Percentiles rank a stretch among this genome's conserved stretches.
phyloP scores from a whole-genome alignment of 176 grass and related monocot genomes.

The Hordeum vulgare region DNA sequence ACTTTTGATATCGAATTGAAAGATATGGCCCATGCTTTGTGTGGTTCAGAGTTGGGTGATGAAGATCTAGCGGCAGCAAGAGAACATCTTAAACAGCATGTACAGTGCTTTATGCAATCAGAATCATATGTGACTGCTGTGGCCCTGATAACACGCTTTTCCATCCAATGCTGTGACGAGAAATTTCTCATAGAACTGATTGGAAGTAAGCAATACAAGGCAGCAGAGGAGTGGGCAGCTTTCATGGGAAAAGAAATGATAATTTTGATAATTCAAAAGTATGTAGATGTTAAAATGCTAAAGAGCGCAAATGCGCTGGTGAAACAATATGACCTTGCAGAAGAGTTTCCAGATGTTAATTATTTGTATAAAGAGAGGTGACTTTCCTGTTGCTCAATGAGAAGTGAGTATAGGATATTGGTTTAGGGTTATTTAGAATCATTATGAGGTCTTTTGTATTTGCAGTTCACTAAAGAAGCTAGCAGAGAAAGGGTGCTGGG shows the following conservation, averaged over 20 bases:
- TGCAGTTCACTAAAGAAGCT: slow-evolving; percentile 82
- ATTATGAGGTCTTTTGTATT: slow-evolving; percentile 3
- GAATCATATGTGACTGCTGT: slow-evolving; percentile 69
- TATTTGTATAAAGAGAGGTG: slow-evolving; percentile 92
- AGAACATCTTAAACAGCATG: slow-evolving; percentile 41
- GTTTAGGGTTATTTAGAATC: slow-evolving; percentile 3
- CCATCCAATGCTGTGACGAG: slow-evolving; percentile 52
- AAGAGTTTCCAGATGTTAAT: slow-evolving; percentile 81
- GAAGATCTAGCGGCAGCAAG: slow-evolving; percentile 36
- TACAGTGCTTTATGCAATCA: slow-evolving; percentile 49
- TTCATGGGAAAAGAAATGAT: slow-evolving; percentile 73
- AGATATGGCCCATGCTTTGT: slow-evolving; percentile 62
- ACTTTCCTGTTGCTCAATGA: slow-evolving; percentile 3
- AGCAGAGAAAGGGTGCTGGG: slow-evolving; percentile 96
- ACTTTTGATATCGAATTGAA: slow-evolving; percentile 68
- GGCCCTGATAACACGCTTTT: slow-evolving; percentile 59
- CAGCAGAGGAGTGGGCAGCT: slow-evolving; percentile 71
- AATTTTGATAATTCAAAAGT: slow-evolving; percentile 67
- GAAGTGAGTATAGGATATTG: background rate
- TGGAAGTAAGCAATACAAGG: slow-evolving; percentile 56
- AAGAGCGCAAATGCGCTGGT: slow-evolving; percentile 81
- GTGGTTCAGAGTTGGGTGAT: slow-evolving; percentile 45
- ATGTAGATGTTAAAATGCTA: slow-evolving; percentile 70
- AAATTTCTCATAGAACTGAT: slow-evolving; percentile 63
- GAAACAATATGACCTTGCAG: slow-evolving; percentile 62